Conservation (phyloP, 495 filamentous ascomycete species). For the Xylaria nigripes region DNA sequence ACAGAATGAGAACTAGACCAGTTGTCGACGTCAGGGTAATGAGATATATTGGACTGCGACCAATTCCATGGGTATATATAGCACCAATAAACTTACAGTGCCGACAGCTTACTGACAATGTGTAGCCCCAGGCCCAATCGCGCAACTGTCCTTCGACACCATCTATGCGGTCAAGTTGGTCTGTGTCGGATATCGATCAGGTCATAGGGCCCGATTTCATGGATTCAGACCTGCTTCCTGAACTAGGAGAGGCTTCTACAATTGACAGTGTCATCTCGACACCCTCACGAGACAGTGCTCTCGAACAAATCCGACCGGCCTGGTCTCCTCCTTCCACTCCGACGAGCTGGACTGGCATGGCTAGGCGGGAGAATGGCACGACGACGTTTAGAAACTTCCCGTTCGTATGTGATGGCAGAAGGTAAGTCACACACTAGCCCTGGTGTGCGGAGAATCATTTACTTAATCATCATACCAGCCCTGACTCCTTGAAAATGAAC, state of each 20-base stretch:
- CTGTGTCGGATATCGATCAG: background rate
- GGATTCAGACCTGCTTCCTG: background rate
- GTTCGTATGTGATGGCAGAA: conserved; percentile 13
- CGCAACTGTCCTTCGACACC: background rate
- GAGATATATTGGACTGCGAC: conserved; percentile 29
- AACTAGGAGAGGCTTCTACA: background rate
- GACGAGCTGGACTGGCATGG: background rate
- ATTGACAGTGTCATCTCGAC: background rate
- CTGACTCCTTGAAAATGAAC: conserved; percentile 18
- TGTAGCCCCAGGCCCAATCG: background rate
- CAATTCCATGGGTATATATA: conserved; percentile 26
- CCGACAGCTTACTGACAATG: background rate
- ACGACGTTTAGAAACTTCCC: background rate
- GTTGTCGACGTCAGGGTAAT: conserved; percentile 24
- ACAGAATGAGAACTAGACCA: conserved; percentile 19
- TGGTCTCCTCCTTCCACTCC: conserved; percentile 18
- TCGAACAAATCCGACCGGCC: conserved; percentile 5
- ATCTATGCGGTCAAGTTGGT: background rate
- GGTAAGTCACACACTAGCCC: conserved; percentile 7
- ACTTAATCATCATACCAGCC: conserved; percentile 11
- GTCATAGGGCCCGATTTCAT: background rate
- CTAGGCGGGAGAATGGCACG: background rate
- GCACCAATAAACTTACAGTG: conserved; percentile 1
- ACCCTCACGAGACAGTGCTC: too few species aligned
- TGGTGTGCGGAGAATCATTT: background rate